These are phyloP conservation scores for Crotalaria pallida DNA, from an alignment of 306 rosid species.

Conservation along the genomic window DNA sequence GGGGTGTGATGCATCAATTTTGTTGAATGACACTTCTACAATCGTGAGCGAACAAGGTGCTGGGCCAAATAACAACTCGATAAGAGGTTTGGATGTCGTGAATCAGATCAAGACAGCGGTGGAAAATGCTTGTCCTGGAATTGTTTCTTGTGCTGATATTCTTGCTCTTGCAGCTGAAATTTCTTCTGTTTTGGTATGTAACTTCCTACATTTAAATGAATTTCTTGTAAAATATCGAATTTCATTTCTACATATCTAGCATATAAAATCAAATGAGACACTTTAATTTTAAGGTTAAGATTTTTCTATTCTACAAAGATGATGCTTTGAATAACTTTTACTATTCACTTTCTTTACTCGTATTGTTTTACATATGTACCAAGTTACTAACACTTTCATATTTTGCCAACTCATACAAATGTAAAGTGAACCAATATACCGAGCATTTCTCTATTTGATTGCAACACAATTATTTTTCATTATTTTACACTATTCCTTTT, in stretches of 20 bases:
- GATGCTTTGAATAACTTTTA: no score
- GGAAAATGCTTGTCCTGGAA: constrained; percentile 41
- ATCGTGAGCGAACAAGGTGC: constrained; percentile 53
- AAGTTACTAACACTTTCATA: no score
- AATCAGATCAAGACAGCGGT: constrained; percentile 42
- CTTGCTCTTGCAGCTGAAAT: constrained; percentile 47
- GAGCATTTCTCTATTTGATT: no score
- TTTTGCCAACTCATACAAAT: no score
- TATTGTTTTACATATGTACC: no score
- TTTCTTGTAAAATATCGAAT: background rate
- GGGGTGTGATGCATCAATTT: constrained; percentile 63
- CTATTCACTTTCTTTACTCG: no score
- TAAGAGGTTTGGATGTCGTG: constrained; percentile 49
- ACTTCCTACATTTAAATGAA: background rate
- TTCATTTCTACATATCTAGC: background rate
- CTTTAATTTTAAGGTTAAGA: no score
- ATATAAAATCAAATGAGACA: background rate
- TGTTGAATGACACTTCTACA: constrained; percentile 37
- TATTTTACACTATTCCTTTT: no score
- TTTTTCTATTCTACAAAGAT: no score
- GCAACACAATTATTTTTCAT: no score
- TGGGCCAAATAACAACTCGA: constrained; percentile 32
- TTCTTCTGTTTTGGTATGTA: constrained; percentile 35
- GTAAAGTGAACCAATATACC: no score
- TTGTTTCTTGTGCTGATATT: constrained; percentile 57